Conservation (phyloP, 2,329 filamentous ascomycete genomes). For the Apiospora arundinis region DNA sequence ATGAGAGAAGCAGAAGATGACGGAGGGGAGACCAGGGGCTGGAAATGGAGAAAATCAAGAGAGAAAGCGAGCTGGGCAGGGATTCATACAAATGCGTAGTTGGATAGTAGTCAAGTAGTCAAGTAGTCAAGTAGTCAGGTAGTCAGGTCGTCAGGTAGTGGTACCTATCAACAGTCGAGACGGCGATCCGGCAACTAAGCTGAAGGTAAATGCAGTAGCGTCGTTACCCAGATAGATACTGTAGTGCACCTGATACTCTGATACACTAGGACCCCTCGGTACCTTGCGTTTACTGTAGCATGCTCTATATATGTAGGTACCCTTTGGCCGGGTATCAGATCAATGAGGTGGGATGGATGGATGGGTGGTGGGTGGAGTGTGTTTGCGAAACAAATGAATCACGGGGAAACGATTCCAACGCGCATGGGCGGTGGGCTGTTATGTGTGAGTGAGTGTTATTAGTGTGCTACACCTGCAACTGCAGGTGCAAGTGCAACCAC, state of each 20-base stretch:
- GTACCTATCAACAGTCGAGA: slow-evolving; percentile 5
- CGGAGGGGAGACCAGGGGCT: not conserved
- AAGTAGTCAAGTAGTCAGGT: no score
- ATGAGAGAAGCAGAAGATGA: not conserved
- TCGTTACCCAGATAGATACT: not conserved
- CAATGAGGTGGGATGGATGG: not conserved
- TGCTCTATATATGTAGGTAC: not conserved
- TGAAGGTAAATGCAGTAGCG: slow-evolving; percentile 6
- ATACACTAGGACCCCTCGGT: not conserved
- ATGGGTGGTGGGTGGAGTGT: not conserved
- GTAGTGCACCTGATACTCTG: not conserved
- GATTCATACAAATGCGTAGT: not conserved
- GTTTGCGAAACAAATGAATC: not conserved
- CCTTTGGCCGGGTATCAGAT: not conserved
- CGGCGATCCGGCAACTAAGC: slow-evolving; percentile 9
- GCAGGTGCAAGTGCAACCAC: no score
- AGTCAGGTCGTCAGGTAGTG: no score
- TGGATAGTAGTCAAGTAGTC: no score
- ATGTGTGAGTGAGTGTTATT: no score
- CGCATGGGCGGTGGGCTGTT: not conserved
- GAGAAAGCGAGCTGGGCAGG: not conserved
- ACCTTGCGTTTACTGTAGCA: slow-evolving; percentile 1
- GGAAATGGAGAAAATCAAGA: not conserved
- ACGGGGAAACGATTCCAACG: slow-evolving; percentile 1
- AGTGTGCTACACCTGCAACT: not conserved